phyloP scores from a whole-genome alignment of 352 stramenopile genomes.

The Pythium aphanidermatum region DNA sequence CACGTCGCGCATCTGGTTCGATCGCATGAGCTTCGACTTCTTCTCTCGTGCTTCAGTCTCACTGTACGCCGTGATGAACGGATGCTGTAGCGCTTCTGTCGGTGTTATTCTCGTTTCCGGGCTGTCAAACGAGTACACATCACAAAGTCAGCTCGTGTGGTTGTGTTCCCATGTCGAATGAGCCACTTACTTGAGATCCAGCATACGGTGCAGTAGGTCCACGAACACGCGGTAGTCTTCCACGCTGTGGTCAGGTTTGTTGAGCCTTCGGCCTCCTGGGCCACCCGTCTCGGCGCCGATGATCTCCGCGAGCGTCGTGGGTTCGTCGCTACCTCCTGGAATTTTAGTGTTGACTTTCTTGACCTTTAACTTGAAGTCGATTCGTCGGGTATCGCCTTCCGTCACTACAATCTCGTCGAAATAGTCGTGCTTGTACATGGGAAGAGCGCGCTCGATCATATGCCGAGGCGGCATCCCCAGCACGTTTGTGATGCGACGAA shows the following conservation, averaged over 20 bases:
- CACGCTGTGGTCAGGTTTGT: constrained; percentile 64
- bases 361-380: constrained; percentile 65
- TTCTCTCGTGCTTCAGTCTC: constrained; percentile 32
- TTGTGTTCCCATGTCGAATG: background rate
- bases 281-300: constrained; percentile 41
- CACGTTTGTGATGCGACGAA: constrained; percentile 95
- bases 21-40: constrained; percentile 24
- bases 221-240: constrained; percentile 91
- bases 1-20: constrained; percentile 22
- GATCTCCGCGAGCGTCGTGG: constrained; percentile 50
- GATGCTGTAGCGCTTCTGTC: constrained; percentile 89
- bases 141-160: too few species aligned
- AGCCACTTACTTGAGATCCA: constrained; percentile 90
- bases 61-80: constrained; percentile 78
- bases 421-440: constrained; percentile 83
- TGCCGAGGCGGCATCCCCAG: constrained; percentile 91
- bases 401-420: constrained; percentile 83
- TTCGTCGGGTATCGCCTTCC: constrained; percentile 47
- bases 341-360: constrained; percentile 28
- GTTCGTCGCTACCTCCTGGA: constrained; percentile 24
- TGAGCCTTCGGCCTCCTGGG: constrained; percentile 27
- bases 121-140: constrained; percentile 20
- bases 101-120: constrained; percentile 89
- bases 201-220: constrained; percentile 92
- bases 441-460: constrained; percentile 87